phyloP scores from a whole-genome alignment of 1,139 yeast genomes.

The Scheffersomyces insectosa region DNA sequence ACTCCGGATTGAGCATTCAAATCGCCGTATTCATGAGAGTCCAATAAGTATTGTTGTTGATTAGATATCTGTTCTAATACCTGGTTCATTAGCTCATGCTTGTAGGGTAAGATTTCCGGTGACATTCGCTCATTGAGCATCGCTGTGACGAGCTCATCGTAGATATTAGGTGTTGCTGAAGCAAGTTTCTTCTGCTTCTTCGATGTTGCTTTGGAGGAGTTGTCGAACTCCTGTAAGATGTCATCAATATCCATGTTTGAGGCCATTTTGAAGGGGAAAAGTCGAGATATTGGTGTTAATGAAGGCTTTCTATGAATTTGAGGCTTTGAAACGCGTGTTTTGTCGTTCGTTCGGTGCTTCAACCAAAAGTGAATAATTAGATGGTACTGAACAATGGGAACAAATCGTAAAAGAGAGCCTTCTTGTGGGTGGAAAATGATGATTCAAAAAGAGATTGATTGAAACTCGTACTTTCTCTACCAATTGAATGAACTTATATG shows the following conservation, averaged over 20 bases:
- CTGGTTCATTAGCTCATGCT: constrained; percentile 56
- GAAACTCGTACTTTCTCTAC: too few relatives aligned
- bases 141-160: constrained; percentile 50
- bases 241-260: constrained; percentile 60
- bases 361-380: too few relatives aligned
- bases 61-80: constrained; percentile 59
- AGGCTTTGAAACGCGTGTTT: too few relatives aligned
- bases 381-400: too few relatives aligned
- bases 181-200: constrained; percentile 9
- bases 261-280: constrained; percentile 4
- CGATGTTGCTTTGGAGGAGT: constrained; percentile 16
- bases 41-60: constrained; percentile 76
- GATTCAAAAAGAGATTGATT: too few relatives aligned
- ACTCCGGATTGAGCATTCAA: constrained; percentile 40
- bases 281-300: too few relatives aligned
- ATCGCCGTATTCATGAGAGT: constrained; percentile 52
- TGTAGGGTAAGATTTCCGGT: constrained; percentile 79
- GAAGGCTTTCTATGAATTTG: too few relatives aligned
- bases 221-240: constrained; percentile 64
- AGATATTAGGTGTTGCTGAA: constrained; percentile 26
- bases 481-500: too few relatives aligned
- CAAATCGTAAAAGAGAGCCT: too few relatives aligned
- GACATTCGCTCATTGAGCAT: constrained; percentile 87
- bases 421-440: too few relatives aligned
- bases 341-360: too few relatives aligned